Conservation (phyloP, 2,329 filamentous ascomycete species). For the Trichoderma atrobrunneum region DNA sequence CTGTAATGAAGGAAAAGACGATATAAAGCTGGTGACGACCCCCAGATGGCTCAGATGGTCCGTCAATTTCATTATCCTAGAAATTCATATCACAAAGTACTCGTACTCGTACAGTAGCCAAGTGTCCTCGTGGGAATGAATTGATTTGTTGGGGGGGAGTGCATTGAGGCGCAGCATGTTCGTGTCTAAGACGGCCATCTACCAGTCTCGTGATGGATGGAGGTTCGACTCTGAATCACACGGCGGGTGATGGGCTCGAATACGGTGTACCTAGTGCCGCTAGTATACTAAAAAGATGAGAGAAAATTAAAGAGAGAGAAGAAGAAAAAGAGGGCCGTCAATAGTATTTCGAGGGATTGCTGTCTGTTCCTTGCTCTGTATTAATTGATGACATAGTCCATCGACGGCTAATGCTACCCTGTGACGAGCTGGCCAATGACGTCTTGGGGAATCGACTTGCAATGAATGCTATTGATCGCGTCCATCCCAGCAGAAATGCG, state of each 20-base stretch:
- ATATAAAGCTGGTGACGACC: neutral
- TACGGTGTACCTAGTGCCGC: too few species aligned
- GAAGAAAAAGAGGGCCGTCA: neutral
- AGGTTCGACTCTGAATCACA: neutral
- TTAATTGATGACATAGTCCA: neutral
- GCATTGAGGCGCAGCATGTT: slow-evolving; percentile 10
- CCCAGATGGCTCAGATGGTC: neutral
- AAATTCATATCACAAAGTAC: neutral
- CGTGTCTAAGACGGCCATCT: slow-evolving; percentile 7
- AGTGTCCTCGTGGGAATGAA: neutral
- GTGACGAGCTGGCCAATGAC: neutral
- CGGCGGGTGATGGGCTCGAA: neutral
- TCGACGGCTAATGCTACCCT: neutral
- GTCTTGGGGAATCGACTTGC: neutral
- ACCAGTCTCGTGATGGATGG: slow-evolving; percentile 5
- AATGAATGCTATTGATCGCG: neutral
- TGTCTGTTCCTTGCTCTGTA: neutral
- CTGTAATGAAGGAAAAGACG: neutral
- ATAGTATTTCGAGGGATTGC: neutral
- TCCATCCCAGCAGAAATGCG: neutral
- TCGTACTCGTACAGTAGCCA: neutral
- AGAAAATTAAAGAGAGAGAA: too few species aligned
- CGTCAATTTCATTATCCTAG: neutral
- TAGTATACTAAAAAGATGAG: neutral
- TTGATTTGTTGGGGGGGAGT: neutral